These are phyloP conservation scores for Coemansia guatemalensis DNA, from an alignment of 192 early-diverging fungal species.

Conservation along the genomic window DNA sequence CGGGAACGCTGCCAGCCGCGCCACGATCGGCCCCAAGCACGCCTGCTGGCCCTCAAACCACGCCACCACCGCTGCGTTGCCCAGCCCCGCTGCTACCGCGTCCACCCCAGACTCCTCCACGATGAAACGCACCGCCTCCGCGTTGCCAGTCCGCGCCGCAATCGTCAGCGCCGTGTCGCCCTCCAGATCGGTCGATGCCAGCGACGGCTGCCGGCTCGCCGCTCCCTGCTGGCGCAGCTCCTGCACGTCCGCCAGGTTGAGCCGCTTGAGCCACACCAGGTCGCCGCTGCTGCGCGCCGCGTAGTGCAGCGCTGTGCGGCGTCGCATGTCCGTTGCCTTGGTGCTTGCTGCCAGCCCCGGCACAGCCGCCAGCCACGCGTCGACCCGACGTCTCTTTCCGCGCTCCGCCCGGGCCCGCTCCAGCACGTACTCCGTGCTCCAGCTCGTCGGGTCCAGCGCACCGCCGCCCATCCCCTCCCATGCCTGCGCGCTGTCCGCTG, in stretches of 20 bases:
- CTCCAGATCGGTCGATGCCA: conserved; percentile 26
- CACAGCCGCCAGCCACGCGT: conserved; percentile 45
- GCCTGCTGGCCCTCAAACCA: conserved; percentile 15
- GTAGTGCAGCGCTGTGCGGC: conserved; percentile 49
- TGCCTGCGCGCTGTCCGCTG: conserved; percentile 3
- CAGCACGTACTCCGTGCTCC: conserved; percentile 44
- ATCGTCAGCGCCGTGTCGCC: conserved; percentile 50
- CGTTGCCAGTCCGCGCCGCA: conserved; percentile 37
- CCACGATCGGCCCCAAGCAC: conserved; percentile 16
- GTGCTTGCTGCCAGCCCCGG: conserved; percentile 20
- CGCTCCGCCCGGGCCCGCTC: conserved; percentile 35
- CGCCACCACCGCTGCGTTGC: conserved; percentile 27
- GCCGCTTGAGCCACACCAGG: conserved; percentile 36
- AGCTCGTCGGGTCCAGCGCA: conserved; percentile 23
- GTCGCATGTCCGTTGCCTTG: conserved; percentile 25
- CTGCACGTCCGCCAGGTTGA: conserved; percentile 32
- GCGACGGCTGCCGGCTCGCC: conserved; percentile 14
- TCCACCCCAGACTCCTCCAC: conserved; percentile 38
- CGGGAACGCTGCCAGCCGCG: conserved; percentile 23
- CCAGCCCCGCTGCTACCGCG: conserved; percentile 24
- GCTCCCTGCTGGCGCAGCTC: conserved; percentile 20
- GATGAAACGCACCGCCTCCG: conserved; percentile 35
- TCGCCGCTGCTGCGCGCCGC: conserved; percentile 32
- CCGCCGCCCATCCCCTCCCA: conserved; percentile 19
- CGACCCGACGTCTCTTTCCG: conserved; percentile 13